Evolutionary conservation across 2,329 filamentous ascomycete genomes (phyloP).

Genomic region (Aspergillus alliaceus): DNA sequence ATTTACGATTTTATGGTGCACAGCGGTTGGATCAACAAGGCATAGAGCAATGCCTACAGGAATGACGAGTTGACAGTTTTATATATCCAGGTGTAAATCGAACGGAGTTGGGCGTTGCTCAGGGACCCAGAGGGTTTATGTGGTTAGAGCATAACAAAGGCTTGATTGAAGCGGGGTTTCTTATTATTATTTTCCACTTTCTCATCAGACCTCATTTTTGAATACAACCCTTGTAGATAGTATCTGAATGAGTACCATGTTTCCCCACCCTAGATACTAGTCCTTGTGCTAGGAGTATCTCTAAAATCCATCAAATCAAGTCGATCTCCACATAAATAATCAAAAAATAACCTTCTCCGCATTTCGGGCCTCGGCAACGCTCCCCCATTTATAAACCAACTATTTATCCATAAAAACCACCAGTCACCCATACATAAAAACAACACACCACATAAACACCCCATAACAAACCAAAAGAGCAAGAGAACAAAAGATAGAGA

Average conservation of each 20-base stretch:
- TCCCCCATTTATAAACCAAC: not conserved
- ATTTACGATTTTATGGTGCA: constrained; percentile 96
- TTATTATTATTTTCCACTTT: not conserved
- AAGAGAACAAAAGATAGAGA: not conserved
- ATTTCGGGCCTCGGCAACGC: constrained; percentile 12
- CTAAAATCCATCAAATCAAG: not conserved
- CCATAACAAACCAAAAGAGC: not conserved
- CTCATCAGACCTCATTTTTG: not conserved
- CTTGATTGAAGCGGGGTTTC: not conserved
- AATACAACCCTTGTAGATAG: not conserved
- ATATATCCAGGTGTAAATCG: constrained; percentile 1
- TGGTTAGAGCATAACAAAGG: not conserved
- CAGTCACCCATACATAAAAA: not conserved
- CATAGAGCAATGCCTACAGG: constrained; percentile 49
- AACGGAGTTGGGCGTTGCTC: constrained; percentile 16
- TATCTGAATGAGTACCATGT: not conserved
- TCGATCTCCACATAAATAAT: not conserved
- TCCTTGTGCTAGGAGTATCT: not conserved
- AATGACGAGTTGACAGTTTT: not conserved
- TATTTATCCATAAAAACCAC: not conserved
- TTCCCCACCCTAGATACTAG: not conserved
- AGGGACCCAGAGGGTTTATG: too few relatives aligned
- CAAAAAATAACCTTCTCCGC: constrained; percentile 8
- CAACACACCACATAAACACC: not conserved
- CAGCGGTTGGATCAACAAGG: constrained; percentile 87